Conservation (phyloP, 2,329 filamentous ascomycete genomes). For the Fusarium fracticaudum region DNA sequence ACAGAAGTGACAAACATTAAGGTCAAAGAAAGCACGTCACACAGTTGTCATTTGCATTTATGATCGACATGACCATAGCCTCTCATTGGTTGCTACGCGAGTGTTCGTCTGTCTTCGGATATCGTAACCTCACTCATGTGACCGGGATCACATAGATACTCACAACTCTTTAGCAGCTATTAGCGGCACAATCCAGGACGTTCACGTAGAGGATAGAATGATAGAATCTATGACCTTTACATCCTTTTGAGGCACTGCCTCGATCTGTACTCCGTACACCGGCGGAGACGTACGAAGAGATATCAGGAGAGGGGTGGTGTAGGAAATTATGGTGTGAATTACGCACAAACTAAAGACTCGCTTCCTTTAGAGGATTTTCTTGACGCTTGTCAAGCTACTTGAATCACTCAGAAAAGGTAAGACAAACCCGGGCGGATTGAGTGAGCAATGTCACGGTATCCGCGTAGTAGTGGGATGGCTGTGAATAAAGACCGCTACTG, state of each 20-base stretch:
- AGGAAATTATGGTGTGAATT: not conserved
- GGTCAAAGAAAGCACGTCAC: not conserved
- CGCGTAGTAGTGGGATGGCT: not conserved
- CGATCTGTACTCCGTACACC: not conserved
- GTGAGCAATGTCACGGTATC: not conserved
- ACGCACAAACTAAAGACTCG: not conserved
- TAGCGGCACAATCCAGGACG: not conserved
- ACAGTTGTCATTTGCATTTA: not conserved
- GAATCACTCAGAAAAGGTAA: not conserved
- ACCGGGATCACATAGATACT: not conserved
- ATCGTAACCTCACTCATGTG: not conserved
- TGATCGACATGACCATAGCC: not conserved
- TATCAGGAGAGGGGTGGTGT: slow-evolving; percentile 3
- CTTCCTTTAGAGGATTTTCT: not conserved
- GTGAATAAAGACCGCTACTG: not conserved
- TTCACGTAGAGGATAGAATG: not conserved
- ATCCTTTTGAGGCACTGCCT: not conserved
- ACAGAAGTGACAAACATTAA: not conserved
- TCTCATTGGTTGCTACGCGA: not conserved
- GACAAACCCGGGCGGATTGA: not conserved
- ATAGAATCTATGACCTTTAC: not conserved
- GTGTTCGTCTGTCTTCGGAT: not conserved
- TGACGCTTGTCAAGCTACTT: not conserved
- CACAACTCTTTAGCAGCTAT: not conserved
- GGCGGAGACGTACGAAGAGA: not conserved